These are phyloP conservation scores for Miscanthus lutarioriparius DNA, from an alignment of 176 grass and related monocot genomes.

Conservation along the genomic window DNA sequence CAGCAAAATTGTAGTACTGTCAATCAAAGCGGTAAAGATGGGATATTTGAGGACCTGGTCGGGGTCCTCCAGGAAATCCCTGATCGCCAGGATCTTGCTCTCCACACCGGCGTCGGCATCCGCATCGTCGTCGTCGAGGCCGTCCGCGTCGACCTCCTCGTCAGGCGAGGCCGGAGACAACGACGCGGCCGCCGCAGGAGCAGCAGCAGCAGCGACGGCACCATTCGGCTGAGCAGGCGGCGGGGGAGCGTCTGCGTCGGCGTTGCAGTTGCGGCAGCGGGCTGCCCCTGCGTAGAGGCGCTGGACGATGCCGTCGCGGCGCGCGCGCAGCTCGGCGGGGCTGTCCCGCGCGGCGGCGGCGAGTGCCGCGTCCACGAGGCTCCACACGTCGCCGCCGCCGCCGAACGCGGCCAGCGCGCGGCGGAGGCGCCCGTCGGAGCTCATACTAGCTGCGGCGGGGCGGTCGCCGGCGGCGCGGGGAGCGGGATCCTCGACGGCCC, in stretches of 20 bases:
- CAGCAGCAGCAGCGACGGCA: neutral
- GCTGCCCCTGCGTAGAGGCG: conserved; percentile 47
- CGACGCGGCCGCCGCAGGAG: neutral
- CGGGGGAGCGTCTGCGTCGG: neutral
- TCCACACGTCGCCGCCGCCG: conserved; percentile 60
- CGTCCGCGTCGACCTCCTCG: conserved; percentile 28
- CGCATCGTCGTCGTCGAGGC: conserved; percentile 21
- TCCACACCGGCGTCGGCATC: conserved; percentile 28
- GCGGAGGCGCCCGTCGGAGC: conserved; percentile 56
- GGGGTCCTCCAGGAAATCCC: conserved; percentile 75
- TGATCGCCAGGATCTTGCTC: conserved; percentile 69
- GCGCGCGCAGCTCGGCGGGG: conserved; percentile 60
- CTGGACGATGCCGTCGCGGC: conserved; percentile 77
- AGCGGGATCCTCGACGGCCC: conserved; percentile 7
- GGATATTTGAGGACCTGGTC: conserved; percentile 59
- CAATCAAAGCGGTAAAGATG: conserved; percentile 31
- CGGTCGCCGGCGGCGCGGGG: neutral
- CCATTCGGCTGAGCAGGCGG: neutral
- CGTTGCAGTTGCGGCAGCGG: conserved; percentile 53
- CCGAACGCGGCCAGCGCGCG: conserved; percentile 45
- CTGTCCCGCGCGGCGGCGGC: conserved; percentile 48
- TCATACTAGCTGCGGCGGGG: conserved; percentile 21
- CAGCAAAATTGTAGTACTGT: conserved; percentile 5
- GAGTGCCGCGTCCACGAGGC: conserved; percentile 68
- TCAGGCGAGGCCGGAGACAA: conserved; percentile 15